phyloP scores from a whole-genome alignment of 2,329 filamentous ascomycete genomes.

The Triangularia setosa region DNA sequence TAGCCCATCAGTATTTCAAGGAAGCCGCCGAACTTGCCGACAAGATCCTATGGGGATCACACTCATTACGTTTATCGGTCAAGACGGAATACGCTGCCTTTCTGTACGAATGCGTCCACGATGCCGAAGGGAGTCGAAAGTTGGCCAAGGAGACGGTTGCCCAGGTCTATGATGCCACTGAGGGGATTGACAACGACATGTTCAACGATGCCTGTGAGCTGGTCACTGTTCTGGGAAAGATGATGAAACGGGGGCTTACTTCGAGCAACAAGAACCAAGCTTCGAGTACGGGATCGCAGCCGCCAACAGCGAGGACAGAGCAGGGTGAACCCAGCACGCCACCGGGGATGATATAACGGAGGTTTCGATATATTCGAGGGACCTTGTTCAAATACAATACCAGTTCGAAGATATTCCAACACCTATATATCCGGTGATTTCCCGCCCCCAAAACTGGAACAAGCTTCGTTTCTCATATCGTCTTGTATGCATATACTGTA shows the following conservation, averaged over 20 bases:
- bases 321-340: constrained; percentile 14
- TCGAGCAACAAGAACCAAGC: constrained; percentile 33
- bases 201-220: constrained; percentile 89
- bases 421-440: neutral
- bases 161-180: constrained; percentile 85
- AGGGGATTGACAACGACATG: constrained; percentile 93
- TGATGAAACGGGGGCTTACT: constrained; percentile 72
- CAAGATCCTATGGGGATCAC: constrained; percentile 74
- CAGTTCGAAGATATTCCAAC: neutral
- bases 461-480: neutral
- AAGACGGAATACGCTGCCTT: constrained; percentile 93
- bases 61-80: constrained; percentile 82
- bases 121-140: constrained; percentile 68
- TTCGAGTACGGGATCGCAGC: constrained; percentile 30
- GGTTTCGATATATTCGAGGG: neutral
- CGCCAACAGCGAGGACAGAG: constrained; percentile 22
- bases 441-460: neutral
- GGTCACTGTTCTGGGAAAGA: constrained; percentile 78
- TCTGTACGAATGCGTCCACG: constrained; percentile 86
- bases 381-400: neutral
- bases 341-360: constrained; percentile 25
- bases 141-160: constrained; percentile 79
- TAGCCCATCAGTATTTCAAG: constrained; percentile 76
- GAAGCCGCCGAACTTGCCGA: constrained; percentile 74
- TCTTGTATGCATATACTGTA: constrained; percentile 5